Percentiles rank a stretch among this genome's conserved stretches.
These are phyloP conservation scores for Pleurotus platypus DNA, from an alignment of 768 basidiomycete species.

Conservation along the genomic window DNA sequence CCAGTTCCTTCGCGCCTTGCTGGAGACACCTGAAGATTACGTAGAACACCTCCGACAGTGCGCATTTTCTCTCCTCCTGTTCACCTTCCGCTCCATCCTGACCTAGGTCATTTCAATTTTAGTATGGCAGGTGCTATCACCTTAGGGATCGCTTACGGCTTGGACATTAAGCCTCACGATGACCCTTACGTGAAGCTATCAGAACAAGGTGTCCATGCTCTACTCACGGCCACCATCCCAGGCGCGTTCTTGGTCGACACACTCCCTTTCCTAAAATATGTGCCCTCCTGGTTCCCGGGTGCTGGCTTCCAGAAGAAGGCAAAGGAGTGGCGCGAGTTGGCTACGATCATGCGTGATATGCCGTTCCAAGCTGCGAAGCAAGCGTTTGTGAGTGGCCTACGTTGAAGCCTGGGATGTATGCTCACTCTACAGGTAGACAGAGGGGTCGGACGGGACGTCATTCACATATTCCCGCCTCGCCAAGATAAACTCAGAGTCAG, in stretches of 20 bases:
- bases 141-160: constrained; percentile 5
- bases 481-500: constrained; percentile 12
- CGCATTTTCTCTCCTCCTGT: neutral
- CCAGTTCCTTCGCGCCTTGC: constrained; percentile 15
- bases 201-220: constrained; percentile 26
- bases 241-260: constrained; percentile 32
- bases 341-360: constrained; percentile 30
- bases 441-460: constrained; percentile 13
- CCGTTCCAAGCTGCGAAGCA: constrained; percentile 29
- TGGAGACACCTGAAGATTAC: constrained; percentile 12
- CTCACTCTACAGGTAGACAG: constrained; percentile 15
- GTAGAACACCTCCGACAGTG: constrained; percentile 18
- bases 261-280: constrained; percentile 32
- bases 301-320: constrained; percentile 56
- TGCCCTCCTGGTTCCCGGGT: constrained; percentile 61
- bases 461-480: constrained; percentile 16
- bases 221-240: constrained; percentile 23
- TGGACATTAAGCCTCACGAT: neutral
- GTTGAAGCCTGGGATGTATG: neutral
- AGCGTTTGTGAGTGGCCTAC: constrained; percentile 18
- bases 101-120: neutral
- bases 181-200: constrained; percentile 21
- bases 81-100: too few species aligned
- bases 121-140: neutral
- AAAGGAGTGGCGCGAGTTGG: constrained; percentile 33